A percentile compares a stretch with the other conserved stretches of the same genome.
Conservation (phyloP, 441 rosid genomes). For the Jatropha podagrica region DNA sequence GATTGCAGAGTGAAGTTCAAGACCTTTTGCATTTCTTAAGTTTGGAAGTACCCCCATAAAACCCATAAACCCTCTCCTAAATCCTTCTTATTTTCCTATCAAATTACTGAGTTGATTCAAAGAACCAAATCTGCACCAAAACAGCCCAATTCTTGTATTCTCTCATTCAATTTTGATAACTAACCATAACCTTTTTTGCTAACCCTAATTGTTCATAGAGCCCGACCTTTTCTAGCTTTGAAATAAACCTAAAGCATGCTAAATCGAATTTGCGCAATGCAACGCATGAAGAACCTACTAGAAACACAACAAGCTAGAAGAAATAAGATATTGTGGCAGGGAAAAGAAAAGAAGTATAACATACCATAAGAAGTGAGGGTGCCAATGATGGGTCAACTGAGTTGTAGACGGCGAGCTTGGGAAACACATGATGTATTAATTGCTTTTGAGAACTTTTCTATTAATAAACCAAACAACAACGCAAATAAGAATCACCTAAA, state of each 20-base stretch:
- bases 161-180: not conserved
- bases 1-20: not conserved
- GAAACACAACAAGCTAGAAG: not conserved
- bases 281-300: conserved; percentile 5
- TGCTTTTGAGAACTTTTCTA: conserved; percentile 97
- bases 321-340: not conserved
- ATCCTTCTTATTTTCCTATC: not conserved
- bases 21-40: not conserved
- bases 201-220: not conserved
- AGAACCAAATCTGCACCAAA: not conserved
- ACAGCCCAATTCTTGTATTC: not conserved
- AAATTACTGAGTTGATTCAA: not conserved
- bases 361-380: conserved; percentile 99
- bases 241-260: not conserved
- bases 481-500: conserved; percentile 4
- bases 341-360: conserved; percentile 12
- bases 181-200: not conserved
- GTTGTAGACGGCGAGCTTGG: conserved; percentile 97
- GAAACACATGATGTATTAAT: conserved; percentile 87
- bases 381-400: conserved; percentile 99
- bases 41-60: not conserved
- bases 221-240: not conserved
- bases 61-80: not conserved
- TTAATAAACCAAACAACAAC: conserved; percentile 14
- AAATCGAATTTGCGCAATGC: not conserved